phyloP scores from a whole-genome alignment of 2,329 filamentous ascomycete genomes.

The Davidsoniella virescens region DNA sequence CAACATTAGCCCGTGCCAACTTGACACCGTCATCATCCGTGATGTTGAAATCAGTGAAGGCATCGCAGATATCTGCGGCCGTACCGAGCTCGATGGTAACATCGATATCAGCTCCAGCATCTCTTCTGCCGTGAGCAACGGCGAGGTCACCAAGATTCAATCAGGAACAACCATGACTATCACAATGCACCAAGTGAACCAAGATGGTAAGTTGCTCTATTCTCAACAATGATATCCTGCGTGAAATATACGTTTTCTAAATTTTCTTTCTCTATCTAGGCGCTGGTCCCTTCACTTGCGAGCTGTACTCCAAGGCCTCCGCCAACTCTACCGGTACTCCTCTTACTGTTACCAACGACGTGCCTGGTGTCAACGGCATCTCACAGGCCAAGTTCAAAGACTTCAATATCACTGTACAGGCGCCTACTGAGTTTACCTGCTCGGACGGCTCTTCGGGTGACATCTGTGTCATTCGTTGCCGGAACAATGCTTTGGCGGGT shows the following conservation, averaged over 20 bases:
- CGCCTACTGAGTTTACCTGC: constrained; percentile 34
- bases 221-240: constrained; percentile 26
- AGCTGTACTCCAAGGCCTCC: constrained; percentile 27
- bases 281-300: constrained; percentile 38
- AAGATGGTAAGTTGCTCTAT: constrained; percentile 35
- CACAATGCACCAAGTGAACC: constrained; percentile 37
- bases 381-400: constrained; percentile 37
- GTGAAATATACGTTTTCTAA: background rate
- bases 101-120: constrained; percentile 44
- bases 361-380: constrained; percentile 40
- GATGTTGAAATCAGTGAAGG: constrained; percentile 36
- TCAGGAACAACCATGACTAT: constrained; percentile 27
- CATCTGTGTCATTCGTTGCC: constrained; percentile 41
- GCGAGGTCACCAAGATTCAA: constrained; percentile 32
- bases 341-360: constrained; percentile 39
- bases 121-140: constrained; percentile 30
- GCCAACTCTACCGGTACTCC: constrained; percentile 27
- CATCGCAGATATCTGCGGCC: constrained; percentile 43
- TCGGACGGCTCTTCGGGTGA: constrained; percentile 41
- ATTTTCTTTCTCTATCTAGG: constrained; percentile 17
- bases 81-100: constrained; percentile 42
- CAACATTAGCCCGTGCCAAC: constrained; percentile 48
- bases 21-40: constrained; percentile 47
- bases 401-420: constrained; percentile 37
- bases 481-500: constrained; percentile 40